These are phyloP conservation scores for Pseudogymnoascus pannorum DNA, from an alignment of 2,329 filamentous ascomycete genomes.

Conservation along the genomic window DNA sequence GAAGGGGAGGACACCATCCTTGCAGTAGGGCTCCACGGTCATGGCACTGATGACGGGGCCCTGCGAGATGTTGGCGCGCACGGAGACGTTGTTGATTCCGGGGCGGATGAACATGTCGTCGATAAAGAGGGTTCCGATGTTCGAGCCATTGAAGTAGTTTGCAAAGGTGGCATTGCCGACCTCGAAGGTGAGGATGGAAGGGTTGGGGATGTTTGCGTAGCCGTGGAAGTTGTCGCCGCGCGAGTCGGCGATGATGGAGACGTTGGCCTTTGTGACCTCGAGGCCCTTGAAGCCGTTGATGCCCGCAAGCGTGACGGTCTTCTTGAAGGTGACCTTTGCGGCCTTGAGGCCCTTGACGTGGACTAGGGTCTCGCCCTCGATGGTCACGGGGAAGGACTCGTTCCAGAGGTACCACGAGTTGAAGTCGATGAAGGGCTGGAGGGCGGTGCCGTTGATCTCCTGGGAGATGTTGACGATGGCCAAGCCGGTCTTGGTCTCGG, in stretches of 20 bases:
- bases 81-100: slow-evolving; percentile 43
- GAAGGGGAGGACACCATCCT: slow-evolving; percentile 42
- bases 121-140: slow-evolving; percentile 25
- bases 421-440: slow-evolving; percentile 36
- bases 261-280: slow-evolving; percentile 39
- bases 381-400: slow-evolving; percentile 41
- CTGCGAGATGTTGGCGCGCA: slow-evolving; percentile 44
- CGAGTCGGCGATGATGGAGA: slow-evolving; percentile 32
- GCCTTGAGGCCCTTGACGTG: slow-evolving; percentile 43
- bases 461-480: slow-evolving; percentile 36
- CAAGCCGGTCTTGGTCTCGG: slow-evolving; percentile 30
- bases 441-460: slow-evolving; percentile 21
- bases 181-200: slow-evolving; percentile 46
- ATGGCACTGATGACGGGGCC: slow-evolving; percentile 25
- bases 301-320: slow-evolving; percentile 49
- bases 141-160: neutral
- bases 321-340: slow-evolving; percentile 46
- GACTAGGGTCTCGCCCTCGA: slow-evolving; percentile 46
- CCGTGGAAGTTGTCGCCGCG: slow-evolving; percentile 48
- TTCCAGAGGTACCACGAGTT: slow-evolving; percentile 40
- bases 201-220: slow-evolving; percentile 50
- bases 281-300: slow-evolving; percentile 46
- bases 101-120: slow-evolving; percentile 44
- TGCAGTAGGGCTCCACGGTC: slow-evolving; percentile 10
- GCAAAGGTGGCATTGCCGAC: slow-evolving; percentile 40